Conservation (phyloP, 306 rosid species). For the Citrullus amarus region DNA sequence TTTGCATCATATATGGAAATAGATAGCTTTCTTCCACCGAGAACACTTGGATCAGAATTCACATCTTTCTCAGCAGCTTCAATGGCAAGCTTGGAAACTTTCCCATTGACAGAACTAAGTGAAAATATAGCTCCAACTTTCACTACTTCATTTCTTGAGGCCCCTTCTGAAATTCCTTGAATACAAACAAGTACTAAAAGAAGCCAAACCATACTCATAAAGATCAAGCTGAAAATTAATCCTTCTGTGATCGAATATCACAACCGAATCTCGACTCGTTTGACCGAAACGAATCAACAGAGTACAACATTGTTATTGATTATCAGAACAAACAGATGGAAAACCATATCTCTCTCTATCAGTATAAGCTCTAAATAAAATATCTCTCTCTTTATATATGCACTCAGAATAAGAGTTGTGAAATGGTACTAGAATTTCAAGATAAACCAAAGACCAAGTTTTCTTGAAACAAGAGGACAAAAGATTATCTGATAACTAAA, state of each 20-base stretch:
- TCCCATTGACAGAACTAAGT: constrained; percentile 24
- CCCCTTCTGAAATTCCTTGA: constrained; percentile 19
- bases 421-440: not conserved
- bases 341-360: not conserved
- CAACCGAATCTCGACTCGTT: not conserved
- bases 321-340: not conserved
- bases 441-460: not conserved
- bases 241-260: not conserved
- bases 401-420: not conserved
- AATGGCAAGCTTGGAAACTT: constrained; percentile 32
- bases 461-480: not conserved
- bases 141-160: constrained; percentile 26
- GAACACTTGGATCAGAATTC: constrained; percentile 37
- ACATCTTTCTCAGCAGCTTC: constrained; percentile 39
- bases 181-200: constrained; percentile 18
- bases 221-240: not conserved
- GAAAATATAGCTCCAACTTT: constrained; percentile 37
- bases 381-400: too few relatives aligned
- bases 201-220: constrained; percentile 23
- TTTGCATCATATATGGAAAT: constrained; percentile 26
- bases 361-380: not conserved
- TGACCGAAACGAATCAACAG: not conserved
- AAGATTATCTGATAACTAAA: not conserved
- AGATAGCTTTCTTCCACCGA: constrained; percentile 31
- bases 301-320: not conserved